Conservation (phyloP, 768 basidiomycete genomes). For the Russula vinacea region DNA sequence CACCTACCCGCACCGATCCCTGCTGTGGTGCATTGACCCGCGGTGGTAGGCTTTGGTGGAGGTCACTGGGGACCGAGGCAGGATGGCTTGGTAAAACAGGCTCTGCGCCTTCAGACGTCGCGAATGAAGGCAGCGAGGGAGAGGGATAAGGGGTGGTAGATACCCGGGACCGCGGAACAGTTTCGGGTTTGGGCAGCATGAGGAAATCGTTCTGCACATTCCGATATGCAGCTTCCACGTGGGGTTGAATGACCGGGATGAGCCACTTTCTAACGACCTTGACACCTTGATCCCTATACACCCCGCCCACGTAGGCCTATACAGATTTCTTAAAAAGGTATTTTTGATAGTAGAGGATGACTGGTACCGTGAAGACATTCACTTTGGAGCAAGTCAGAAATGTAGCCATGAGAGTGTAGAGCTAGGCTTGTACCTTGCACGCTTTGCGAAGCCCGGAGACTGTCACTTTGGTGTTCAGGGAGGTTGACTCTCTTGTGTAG, state of each 20-base stretch:
- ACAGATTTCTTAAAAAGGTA: not conserved
- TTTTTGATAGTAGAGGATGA: not conserved
- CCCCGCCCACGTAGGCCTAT: slow-evolving; percentile 17
- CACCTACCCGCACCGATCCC: not conserved
- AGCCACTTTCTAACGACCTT: slow-evolving; percentile 14
- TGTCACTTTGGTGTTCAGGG: not conserved
- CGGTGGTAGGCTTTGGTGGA: not conserved
- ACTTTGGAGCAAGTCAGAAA: not conserved
- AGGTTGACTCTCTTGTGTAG: slow-evolving; percentile 5
- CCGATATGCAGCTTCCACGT: slow-evolving; percentile 7
- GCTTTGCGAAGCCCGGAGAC: not conserved
- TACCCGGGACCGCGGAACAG: not conserved
- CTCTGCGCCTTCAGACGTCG: not conserved
- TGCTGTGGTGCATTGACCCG: not conserved
- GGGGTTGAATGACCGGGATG: not conserved
- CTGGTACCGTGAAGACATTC: slow-evolving; percentile 17
- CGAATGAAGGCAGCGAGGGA: not conserved
- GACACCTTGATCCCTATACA: slow-evolving; percentile 13
- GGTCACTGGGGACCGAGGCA: not conserved
- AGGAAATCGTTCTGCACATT: not conserved
- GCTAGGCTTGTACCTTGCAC: slow-evolving; percentile 10
- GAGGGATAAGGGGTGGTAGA: not conserved
- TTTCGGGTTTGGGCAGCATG: no score
- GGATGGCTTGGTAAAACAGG: not conserved
- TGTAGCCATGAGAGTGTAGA: no score